These are phyloP conservation scores for Cladosporium colombiae DNA, from an alignment of 2,329 filamentous ascomycete species.

Conservation along the genomic window DNA sequence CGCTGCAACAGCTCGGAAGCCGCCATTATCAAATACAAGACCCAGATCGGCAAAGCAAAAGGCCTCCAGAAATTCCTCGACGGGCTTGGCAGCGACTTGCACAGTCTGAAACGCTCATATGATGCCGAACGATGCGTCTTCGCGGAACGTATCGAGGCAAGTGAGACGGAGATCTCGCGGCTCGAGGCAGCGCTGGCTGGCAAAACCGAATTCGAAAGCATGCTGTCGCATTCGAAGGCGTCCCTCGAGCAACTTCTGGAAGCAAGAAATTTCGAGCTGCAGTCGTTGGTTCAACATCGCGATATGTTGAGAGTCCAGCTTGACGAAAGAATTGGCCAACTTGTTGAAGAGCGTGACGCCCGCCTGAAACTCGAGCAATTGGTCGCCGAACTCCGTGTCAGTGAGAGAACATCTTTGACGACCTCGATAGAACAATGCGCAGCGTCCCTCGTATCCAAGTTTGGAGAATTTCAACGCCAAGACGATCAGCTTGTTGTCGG, in stretches of 20 bases:
- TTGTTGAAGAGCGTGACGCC: slow-evolving; percentile 14
- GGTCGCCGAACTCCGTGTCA: background rate
- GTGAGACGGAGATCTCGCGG: slow-evolving; percentile 8
- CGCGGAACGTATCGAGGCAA: background rate
- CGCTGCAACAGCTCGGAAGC: background rate
- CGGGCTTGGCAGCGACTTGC: slow-evolving; percentile 3
- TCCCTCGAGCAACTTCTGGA: slow-evolving; percentile 8
- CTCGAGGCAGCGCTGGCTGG: background rate
- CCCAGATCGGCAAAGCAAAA: slow-evolving; percentile 16
- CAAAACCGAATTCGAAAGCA: slow-evolving; percentile 4
- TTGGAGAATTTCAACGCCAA: background rate
- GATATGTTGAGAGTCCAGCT: slow-evolving; percentile 10
- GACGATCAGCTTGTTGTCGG: slow-evolving; percentile 1
- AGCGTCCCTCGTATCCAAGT: background rate
- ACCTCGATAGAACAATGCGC: slow-evolving; percentile 2
- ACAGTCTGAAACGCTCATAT: slow-evolving; percentile 13
- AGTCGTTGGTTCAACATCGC: slow-evolving; percentile 9
- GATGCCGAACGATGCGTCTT: background rate
- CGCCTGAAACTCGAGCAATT: slow-evolving; percentile 12
- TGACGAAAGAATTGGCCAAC: slow-evolving; percentile 13
- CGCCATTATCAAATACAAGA: slow-evolving; percentile 7
- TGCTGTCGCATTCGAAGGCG: slow-evolving; percentile 4
- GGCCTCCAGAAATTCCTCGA: slow-evolving; percentile 16
- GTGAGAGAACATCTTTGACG: slow-evolving; percentile 1
- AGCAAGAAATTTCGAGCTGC: slow-evolving; percentile 11